phyloP scores from a whole-genome alignment of 1,284 basidiomycete species.

The Schizophyllum commune region DNA sequence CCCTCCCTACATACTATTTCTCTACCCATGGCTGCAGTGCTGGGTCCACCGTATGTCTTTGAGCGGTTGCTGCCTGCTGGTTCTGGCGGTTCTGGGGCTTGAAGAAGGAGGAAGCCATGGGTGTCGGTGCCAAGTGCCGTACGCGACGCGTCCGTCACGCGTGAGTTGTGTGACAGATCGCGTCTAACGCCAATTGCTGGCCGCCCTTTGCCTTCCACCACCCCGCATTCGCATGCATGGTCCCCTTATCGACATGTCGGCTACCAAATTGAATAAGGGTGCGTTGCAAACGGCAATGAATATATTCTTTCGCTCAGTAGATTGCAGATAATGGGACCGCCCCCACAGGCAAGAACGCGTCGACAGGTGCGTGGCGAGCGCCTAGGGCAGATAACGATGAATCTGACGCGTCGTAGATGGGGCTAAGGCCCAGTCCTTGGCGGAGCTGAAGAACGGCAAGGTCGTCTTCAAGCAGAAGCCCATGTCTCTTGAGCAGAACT shows the following conservation, averaged over 20 bases:
- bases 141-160: not conserved
- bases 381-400: slow-evolving; percentile 18
- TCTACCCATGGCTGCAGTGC: slow-evolving; percentile 93
- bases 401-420: slow-evolving; percentile 28
- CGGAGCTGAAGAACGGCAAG: slow-evolving; percentile 71
- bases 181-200: not conserved
- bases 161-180: not conserved
- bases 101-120: not conserved
- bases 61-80: slow-evolving; percentile 20
- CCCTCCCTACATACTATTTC: slow-evolving; percentile 68
- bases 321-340: not conserved
- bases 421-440: slow-evolving; percentile 33
- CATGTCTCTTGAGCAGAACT: slow-evolving; percentile 66
- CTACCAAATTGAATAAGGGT: slow-evolving; percentile 1
- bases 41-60: slow-evolving; percentile 44
- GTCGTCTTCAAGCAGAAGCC: slow-evolving; percentile 74
- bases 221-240: not conserved
- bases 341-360: slow-evolving; percentile 11
- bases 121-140: not conserved
- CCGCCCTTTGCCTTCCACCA: not conserved
- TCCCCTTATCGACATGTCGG: not conserved
- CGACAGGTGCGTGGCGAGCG: not conserved
- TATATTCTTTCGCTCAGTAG: not conserved
- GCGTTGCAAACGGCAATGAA: not conserved
- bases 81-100: slow-evolving; percentile 6